phyloP scores from a whole-genome alignment of 2,329 filamentous ascomycete species.

The Cordyceps pruinosa region DNA sequence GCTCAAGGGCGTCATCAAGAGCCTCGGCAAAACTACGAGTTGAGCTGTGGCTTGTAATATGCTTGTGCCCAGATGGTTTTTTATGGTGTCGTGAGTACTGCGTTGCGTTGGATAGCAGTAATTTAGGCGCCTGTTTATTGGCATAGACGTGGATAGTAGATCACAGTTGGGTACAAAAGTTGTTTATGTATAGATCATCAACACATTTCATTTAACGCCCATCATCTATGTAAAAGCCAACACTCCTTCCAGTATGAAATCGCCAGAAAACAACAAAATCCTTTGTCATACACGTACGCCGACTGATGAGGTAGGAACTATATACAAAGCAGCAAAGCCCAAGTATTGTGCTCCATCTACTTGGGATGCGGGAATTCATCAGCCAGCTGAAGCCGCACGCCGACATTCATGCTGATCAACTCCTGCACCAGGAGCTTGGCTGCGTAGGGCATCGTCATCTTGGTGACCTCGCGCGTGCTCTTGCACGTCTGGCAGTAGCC shows the following conservation, averaged over 20 bases:
- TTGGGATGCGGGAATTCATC: conserved; percentile 79
- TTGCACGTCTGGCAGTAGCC: conserved; percentile 93
- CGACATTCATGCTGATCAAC: conserved; percentile 97
- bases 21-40: not conserved
- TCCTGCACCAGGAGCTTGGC: conserved; percentile 95
- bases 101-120: not conserved
- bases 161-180: not conserved
- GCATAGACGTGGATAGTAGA: not conserved
- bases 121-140: not conserved
- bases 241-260: conserved; percentile 1
- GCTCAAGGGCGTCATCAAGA: conserved; percentile 28
- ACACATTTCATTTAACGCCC: not conserved
- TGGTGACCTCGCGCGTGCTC: conserved; percentile 73
- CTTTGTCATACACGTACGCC: not conserved
- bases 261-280: not conserved
- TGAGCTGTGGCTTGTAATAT: not conserved
- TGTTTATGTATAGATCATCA: conserved; percentile 5
- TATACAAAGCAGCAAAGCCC: conserved; percentile 7
- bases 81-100: not conserved
- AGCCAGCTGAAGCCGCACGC: conserved; percentile 79
- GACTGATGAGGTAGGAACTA: conserved; percentile 14
- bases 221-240: not conserved
- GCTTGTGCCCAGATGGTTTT: not conserved
- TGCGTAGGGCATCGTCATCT: conserved; percentile 96
- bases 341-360: conserved; percentile 15